These are phyloP conservation scores for Termitomyces sp. DNA, from an alignment of 768 basidiomycete species.

Conservation along the genomic window DNA sequence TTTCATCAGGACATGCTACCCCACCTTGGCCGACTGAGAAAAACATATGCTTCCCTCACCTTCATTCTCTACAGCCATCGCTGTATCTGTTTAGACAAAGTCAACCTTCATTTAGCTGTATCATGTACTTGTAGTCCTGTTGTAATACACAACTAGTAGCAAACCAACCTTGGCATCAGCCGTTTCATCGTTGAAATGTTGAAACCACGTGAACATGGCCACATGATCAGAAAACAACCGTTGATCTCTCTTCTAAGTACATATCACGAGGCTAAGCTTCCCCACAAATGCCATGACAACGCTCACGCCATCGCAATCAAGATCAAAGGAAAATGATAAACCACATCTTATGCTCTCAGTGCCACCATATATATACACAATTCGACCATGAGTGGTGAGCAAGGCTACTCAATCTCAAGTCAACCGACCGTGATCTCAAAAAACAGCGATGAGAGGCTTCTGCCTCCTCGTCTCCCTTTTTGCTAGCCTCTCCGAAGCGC, in stretches of 20 bases:
- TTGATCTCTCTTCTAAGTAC: too few relatives aligned
- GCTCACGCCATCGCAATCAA: conserved; percentile 1
- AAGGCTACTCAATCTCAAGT: not conserved
- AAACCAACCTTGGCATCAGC: too few relatives aligned
- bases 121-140: not conserved
- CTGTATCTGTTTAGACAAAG: not conserved
- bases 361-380: not conserved
- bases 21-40: not conserved
- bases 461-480: conserved; percentile 7
- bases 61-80: not conserved
- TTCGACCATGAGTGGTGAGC: conserved; percentile 8
- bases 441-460: conserved; percentile 7
- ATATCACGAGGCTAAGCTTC: not conserved
- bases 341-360: conserved; percentile 1
- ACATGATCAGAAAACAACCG: not conserved
- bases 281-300: conserved; percentile 8
- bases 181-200: too few relatives aligned
- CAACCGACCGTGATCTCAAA: not conserved
- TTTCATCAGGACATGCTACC: not conserved
- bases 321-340: not conserved
- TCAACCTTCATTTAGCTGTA: not conserved
- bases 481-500: conserved; percentile 6
- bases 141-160: not conserved
- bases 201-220: not conserved
- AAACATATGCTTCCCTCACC: not conserved